Base-by-base conservation (phyloP, 306 rosid species). In the Trifolium fragiferum region DNA sequence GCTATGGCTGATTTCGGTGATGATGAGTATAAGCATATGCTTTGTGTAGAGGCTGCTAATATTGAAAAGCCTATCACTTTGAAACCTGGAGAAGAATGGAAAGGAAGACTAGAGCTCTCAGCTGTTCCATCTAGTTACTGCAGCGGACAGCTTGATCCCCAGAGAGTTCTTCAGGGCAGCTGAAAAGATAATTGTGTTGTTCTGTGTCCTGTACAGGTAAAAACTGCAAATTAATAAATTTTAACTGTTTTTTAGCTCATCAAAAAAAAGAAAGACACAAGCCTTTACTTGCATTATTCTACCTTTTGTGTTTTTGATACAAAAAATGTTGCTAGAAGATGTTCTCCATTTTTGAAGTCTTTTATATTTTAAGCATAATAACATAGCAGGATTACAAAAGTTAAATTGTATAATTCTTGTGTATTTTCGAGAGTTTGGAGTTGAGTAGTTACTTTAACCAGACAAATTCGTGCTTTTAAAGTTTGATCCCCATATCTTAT, bases 71-170 rank as follows among this genome's bases (percentile, higher is more conserved):
- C 93, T 10, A 78, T 95, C 72, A 84, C 99, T 32, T 79, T 95
- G 89, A 95, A 95, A 80, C 98, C 99, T 33, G 99, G 99, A 6
- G 99, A 95, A 82, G 98, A 92, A 84, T 95, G 99, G 99, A 92
- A 73, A 82, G 99, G 98, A 82, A 86, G 96, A 70, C 86, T 80
- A 76, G 99, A 95, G 79, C 93, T 92, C 68, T 92, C 98, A 58
- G 90, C 98, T 55, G 98, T 92, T 83, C 96, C 99, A 40, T 95
- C 99, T 70, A 95, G 99, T 87, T 92, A 95, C 80, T 86, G 95
- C 78, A 95, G 99, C 44, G 99, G 98, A 47, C 98, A 92, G 78
- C 97, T 95, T 47, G 97, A 92, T 85, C 99, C 98, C 68, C 96
- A 49, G 76, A 87, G 80, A 85, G 98, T 92, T 82, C 92, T 92